Evolutionary conservation across 2,329 filamentous ascomycete genomes (phyloP).

Genomic region (Fusarium pininemorale): DNA sequence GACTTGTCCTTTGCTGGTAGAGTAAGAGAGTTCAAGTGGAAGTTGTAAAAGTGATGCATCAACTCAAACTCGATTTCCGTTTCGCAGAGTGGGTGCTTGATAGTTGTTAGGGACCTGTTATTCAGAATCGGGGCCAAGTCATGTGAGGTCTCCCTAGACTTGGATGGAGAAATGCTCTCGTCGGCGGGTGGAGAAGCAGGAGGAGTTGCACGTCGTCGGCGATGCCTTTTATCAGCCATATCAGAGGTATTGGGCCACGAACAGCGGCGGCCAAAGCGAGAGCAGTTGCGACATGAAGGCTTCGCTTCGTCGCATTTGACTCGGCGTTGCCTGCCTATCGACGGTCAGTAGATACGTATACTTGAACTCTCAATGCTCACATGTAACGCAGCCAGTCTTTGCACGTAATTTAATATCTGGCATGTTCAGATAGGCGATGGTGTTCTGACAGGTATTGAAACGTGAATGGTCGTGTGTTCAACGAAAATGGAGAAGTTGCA

Average conservation of each 20-base stretch:
- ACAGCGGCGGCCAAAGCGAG: background rate
- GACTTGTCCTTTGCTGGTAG: background rate
- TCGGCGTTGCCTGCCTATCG: background rate
- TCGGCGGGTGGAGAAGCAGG: no score
- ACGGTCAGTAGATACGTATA: background rate
- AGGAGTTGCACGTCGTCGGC: background rate
- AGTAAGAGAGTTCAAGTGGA: background rate
- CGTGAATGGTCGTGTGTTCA: background rate
- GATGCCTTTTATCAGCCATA: background rate
- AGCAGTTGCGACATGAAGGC: background rate
- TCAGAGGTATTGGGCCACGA: accelerated
- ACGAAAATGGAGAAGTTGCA: background rate
- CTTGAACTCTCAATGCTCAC: background rate
- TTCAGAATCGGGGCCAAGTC: background rate
- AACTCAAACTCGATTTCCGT: background rate
- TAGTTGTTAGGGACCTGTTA: background rate
- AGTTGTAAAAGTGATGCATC: background rate
- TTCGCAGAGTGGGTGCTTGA: background rate
- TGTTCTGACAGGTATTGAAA: background rate
- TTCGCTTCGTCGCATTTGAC: background rate
- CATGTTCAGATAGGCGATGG: background rate
- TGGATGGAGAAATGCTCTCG: background rate
- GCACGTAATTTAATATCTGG: background rate
- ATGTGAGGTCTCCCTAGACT: background rate
- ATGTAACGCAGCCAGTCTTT: background rate